Base-by-base conservation (phyloP, 345 rosid genomes). In the Isatis tinctoria region DNA sequence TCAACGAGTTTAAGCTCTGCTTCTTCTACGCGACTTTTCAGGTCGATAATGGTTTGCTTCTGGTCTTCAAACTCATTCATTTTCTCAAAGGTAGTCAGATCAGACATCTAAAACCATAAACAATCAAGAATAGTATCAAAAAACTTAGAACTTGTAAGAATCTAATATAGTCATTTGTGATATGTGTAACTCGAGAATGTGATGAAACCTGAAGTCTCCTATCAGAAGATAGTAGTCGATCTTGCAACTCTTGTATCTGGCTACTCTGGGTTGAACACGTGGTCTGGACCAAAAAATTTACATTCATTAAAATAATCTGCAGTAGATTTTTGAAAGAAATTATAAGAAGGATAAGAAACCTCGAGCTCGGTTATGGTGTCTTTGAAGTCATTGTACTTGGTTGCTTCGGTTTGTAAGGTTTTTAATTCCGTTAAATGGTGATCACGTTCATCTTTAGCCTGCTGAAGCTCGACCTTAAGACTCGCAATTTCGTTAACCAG, bases 1-100 rank as follows among this genome's bases (percentile, higher is more conserved):
- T 92, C 99, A 17, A 88, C 71, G 45, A 92, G 86, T 81, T 95
- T 95, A 75, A 74, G 81, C 72, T 95, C 99, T 40, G 97, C 92
- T 78, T 92, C 97, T 68, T 87, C 93, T 59, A 95, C 60, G 22
- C 82, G 88, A 58, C 61, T 81, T 70, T 82, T 90, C 64, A 95
- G 82, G 63, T 90, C 92, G n/a, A 70, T 65, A 17, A 90, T 82
- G 60, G 90, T 87, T 70, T 84, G 78, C 77, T 82, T 90, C 80
- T 90, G 97, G 37, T 74, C 89, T 75, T 88, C 90, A 76, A 82
- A 90, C 73, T 88, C 99, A 27, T 82, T 73, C 75, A 83, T 86
- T 65, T 86, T 88, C 89, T 90, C 93, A 78, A 85, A 77, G 60
- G 82, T 88, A 17, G 97, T 82, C 79, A 86, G 40, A 80, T 88